Conservation (phyloP, 352 stramenopile species). For the Phytophthora niederhauseri region DNA sequence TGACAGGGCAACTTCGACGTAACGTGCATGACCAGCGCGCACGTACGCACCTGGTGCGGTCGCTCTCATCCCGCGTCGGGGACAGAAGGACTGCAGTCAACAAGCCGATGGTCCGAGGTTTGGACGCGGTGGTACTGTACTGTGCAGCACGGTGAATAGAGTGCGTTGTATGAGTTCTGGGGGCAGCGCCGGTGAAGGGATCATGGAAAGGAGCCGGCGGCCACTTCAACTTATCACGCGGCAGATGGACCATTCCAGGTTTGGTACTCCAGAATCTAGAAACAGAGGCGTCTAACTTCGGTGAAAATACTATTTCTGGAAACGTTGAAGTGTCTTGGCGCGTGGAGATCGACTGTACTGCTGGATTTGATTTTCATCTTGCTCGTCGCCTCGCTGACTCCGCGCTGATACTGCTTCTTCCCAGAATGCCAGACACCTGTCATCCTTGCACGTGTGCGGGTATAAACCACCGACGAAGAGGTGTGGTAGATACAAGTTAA, state of each 20-base stretch:
- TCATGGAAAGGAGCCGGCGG: not conserved
- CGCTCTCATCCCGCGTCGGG: not conserved
- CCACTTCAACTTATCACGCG: not conserved
- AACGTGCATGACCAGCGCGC: not conserved
- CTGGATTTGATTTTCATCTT: too few relatives aligned
- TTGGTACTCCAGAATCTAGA: not conserved
- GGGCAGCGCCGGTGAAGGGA: not conserved
- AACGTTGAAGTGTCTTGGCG: not conserved
- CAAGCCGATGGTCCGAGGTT: not conserved
- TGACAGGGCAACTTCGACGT: not conserved
- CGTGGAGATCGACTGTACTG: too few relatives aligned
- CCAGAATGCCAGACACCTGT: too few relatives aligned
- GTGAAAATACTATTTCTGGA: not conserved
- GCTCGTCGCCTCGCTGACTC: too few relatives aligned
- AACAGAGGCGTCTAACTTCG: not conserved
- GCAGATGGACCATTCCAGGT: not conserved
- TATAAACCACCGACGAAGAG: too few relatives aligned
- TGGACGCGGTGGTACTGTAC: not conserved
- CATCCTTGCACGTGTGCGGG: too few relatives aligned
- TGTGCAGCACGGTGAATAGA: not conserved
- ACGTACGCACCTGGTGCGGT: not conserved
- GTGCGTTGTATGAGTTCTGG: not conserved
- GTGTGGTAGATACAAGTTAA: too few relatives aligned
- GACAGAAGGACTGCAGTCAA: not conserved
- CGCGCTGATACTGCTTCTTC: too few relatives aligned